These are phyloP conservation scores for Tetrahymena borealis DNA, from an alignment of 73 alveolate species.

Conservation along the genomic window DNA sequence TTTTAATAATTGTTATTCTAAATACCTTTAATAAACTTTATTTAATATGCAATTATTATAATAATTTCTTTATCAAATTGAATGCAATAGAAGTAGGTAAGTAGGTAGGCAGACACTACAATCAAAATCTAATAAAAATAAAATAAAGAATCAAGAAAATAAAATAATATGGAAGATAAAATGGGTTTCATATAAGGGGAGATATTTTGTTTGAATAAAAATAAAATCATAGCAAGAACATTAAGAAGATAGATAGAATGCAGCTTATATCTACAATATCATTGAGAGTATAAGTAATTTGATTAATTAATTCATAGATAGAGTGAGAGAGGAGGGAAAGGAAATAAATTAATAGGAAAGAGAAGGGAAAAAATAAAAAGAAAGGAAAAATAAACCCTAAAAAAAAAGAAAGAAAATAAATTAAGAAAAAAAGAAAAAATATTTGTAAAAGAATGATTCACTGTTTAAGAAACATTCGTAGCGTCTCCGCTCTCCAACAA, in stretches of 20 bases:
- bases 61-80: too few species aligned
- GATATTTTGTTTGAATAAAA: not conserved
- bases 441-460: not conserved
- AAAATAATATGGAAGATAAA: not conserved
- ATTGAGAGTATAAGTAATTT: too few species aligned
- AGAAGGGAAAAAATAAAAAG: not conserved
- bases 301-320: not conserved
- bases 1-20: too few species aligned
- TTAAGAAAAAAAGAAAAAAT: not conserved
- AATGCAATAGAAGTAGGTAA: too few species aligned
- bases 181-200: not conserved
- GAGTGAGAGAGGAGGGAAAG: not conserved
- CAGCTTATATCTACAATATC: too few species aligned
- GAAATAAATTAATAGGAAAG: not conserved
- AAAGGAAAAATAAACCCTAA: not conserved
- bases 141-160: not conserved
- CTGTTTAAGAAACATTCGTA: conserved; percentile 1
- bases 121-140: not conserved
- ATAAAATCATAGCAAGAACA: not conserved
- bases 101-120: not conserved
- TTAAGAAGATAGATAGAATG: too few species aligned
- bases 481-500: not conserved
- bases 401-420: not conserved
- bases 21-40: too few species aligned
- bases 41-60: too few species aligned